Percentiles rank a stretch among this genome's conserved stretches.
phyloP scores from a whole-genome alignment of 495 filamentous ascomycete genomes.

The Neurospora sp. region DNA sequence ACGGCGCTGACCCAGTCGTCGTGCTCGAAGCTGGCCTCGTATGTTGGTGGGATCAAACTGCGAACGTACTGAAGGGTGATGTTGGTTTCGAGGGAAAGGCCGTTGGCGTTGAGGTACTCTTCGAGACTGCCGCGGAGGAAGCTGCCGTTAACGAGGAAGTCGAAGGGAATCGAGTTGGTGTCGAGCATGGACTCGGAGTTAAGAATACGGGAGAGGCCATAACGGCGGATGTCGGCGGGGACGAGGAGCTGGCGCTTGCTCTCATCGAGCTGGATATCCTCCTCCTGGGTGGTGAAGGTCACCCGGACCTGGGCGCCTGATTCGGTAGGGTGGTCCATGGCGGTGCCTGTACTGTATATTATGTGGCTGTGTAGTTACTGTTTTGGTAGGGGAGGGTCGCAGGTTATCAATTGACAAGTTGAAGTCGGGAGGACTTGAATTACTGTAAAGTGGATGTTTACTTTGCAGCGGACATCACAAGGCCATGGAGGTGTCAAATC shows the following conservation, averaged over 20 bases:
- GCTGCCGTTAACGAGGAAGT: slow-evolving; percentile 87
- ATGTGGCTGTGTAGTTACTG: not conserved
- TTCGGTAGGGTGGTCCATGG: slow-evolving; percentile 22
- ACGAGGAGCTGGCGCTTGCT: slow-evolving; percentile 43
- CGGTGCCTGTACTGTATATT: not conserved
- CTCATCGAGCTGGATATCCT: slow-evolving; percentile 48
- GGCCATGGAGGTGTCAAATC: not conserved
- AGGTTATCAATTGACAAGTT: not conserved
- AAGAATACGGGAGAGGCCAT: slow-evolving; percentile 83
- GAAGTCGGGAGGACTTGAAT: not conserved
- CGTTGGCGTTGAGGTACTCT: slow-evolving; percentile 75
- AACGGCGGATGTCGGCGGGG: slow-evolving; percentile 68
- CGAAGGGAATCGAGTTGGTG: slow-evolving; percentile 77
- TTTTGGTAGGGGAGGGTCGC: not conserved
- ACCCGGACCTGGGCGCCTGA: slow-evolving; percentile 36
- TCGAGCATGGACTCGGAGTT: slow-evolving; percentile 74
- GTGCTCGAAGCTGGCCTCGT: slow-evolving; percentile 82
- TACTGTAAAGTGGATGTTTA: not conserved
- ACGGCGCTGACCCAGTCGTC: slow-evolving; percentile 95
- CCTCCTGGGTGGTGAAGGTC: slow-evolving; percentile 47
- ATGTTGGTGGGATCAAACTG: slow-evolving; percentile 75
- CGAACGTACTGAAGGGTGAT: slow-evolving; percentile 88
- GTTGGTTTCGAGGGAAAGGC: slow-evolving; percentile 77
- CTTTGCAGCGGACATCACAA: not conserved
- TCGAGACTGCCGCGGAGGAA: slow-evolving; percentile 84